A percentile compares a stretch with the other conserved stretches of the same genome.
These are phyloP conservation scores for Penicillium canariense DNA, from an alignment of 495 filamentous ascomycete species.

Conservation along the genomic window DNA sequence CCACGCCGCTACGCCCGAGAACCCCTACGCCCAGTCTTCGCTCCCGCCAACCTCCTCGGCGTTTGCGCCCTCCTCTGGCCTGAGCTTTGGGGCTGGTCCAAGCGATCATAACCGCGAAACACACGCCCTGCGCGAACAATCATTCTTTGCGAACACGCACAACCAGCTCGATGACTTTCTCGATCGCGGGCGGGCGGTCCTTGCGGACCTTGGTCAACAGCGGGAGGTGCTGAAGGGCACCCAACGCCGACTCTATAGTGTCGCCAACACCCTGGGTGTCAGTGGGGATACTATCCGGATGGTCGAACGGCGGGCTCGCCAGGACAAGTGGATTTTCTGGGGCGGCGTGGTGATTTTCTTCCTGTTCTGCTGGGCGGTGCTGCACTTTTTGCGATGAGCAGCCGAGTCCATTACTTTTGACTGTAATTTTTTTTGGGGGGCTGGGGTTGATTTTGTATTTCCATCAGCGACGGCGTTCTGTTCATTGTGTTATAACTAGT, in stretches of 20 bases:
- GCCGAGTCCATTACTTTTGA: slow-evolving; percentile 3
- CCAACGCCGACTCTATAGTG: slow-evolving; percentile 83
- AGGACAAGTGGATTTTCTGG: slow-evolving; percentile 99
- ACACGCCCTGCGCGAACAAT: slow-evolving; percentile 87
- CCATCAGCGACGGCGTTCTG: slow-evolving; percentile 43
- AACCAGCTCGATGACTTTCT: slow-evolving; percentile 89
- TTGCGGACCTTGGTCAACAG: slow-evolving; percentile 86
- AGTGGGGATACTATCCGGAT: slow-evolving; percentile 95
- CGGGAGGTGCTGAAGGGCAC: slow-evolving; percentile 92
- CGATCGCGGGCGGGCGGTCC: slow-evolving; percentile 82
- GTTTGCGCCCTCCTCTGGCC: slow-evolving; percentile 42
- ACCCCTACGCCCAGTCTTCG: slow-evolving; percentile 76
- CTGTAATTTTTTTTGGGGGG: neutral
- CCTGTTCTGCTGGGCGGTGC: slow-evolving; percentile 81
- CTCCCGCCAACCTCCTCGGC: slow-evolving; percentile 42
- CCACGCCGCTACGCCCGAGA: slow-evolving; percentile 84
- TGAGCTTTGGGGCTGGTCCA: slow-evolving; percentile 52
- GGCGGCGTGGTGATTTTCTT: slow-evolving; percentile 87
- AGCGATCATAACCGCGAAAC: slow-evolving; percentile 66
- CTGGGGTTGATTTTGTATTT: slow-evolving; percentile 17
- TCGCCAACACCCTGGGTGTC: slow-evolving; percentile 90
- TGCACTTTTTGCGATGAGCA: slow-evolving; percentile 73
- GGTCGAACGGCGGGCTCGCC: slow-evolving; percentile 83
- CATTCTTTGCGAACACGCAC: slow-evolving; percentile 77
- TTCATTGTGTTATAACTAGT: slow-evolving; percentile 7